Evolutionary conservation across 495 filamentous ascomycete genomes (phyloP).

Genomic region (Neurospora africana): DNA sequence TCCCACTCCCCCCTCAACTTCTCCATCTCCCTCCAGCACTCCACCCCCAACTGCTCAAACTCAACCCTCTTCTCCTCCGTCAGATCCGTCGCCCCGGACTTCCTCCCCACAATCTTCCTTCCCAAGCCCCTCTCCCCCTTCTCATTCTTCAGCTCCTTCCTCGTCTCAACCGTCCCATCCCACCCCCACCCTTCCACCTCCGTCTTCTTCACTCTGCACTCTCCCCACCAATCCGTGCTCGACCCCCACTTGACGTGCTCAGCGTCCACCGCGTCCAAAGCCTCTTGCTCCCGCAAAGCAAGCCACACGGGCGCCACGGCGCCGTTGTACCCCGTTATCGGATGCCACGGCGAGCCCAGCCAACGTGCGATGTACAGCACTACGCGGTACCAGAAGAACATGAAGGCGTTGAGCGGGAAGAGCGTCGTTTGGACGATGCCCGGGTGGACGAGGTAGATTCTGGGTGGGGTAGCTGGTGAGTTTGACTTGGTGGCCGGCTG

Average conservation of each 20-base stretch:
- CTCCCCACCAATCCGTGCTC: slow-evolving; percentile 46
- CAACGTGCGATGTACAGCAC: slow-evolving; percentile 64
- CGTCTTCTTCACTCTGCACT: slow-evolving; percentile 51
- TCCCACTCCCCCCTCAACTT: slow-evolving; percentile 72
- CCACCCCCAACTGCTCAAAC: slow-evolving; percentile 65
- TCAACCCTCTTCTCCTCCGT: slow-evolving; percentile 52
- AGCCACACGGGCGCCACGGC: slow-evolving; percentile 70
- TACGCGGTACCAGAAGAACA: slow-evolving; percentile 45
- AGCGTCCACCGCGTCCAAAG: slow-evolving; percentile 46
- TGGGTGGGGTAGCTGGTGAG: slow-evolving; percentile 28
- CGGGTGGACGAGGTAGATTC: slow-evolving; percentile 71
- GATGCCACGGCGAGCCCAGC: slow-evolving; percentile 83
- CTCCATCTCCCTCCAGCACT: slow-evolving; percentile 80
- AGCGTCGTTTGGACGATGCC: slow-evolving; percentile 77
- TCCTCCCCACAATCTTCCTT: slow-evolving; percentile 38
- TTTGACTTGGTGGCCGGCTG: not conserved
- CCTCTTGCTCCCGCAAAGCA: slow-evolving; percentile 55
- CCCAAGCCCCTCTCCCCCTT: slow-evolving; percentile 12
- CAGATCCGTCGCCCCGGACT: slow-evolving; percentile 44
- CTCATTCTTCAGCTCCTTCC: slow-evolving; percentile 33
- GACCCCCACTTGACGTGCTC: slow-evolving; percentile 80
- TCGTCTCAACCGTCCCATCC: slow-evolving; percentile 54
- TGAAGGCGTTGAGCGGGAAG: slow-evolving; percentile 54
- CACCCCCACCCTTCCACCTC: slow-evolving; percentile 81
- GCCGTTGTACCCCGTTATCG: slow-evolving; percentile 61